phyloP scores from a whole-genome alignment of 2,329 filamentous ascomycete genomes.

The Arthrobotrys pseudoclavata region DNA sequence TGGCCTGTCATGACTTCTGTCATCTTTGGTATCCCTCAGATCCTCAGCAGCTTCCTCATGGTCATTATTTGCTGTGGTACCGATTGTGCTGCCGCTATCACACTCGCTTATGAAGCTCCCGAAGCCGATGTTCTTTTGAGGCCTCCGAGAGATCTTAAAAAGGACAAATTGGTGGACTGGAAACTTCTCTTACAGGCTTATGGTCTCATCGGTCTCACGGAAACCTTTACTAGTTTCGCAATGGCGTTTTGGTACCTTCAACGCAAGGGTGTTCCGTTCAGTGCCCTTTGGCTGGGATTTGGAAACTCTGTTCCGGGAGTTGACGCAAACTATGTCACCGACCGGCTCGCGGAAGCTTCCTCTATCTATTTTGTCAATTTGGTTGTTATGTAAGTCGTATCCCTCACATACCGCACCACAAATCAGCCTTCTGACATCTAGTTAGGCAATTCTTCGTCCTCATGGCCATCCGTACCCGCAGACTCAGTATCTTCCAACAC shows the following conservation, averaged over 20 bases:
- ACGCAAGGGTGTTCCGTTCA: constrained; percentile 76
- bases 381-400: constrained; percentile 77
- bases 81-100: constrained; percentile 79
- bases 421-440: constrained; percentile 60
- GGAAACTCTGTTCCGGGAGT: constrained; percentile 68
- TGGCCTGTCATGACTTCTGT: constrained; percentile 82
- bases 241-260: constrained; percentile 78
- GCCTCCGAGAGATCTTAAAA: constrained; percentile 76
- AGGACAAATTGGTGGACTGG: constrained; percentile 80
- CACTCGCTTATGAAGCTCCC: constrained; percentile 81
- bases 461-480: constrained; percentile 73
- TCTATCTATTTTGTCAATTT: constrained; percentile 85
- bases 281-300: constrained; percentile 77
- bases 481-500: constrained; percentile 79
- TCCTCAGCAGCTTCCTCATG: constrained; percentile 80
- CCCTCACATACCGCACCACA: neutral
- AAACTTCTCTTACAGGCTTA: constrained; percentile 81
- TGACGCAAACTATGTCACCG: constrained; percentile 71
- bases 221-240: constrained; percentile 74
- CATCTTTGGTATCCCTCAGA: constrained; percentile 79
- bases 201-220: constrained; percentile 76
- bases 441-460: constrained; percentile 71
- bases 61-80: constrained; percentile 77
- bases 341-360: constrained; percentile 75
- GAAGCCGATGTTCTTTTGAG: constrained; percentile 81